Conservation (phyloP, 345 rosid genomes). For the Arabidopsis thaliana region DNA sequence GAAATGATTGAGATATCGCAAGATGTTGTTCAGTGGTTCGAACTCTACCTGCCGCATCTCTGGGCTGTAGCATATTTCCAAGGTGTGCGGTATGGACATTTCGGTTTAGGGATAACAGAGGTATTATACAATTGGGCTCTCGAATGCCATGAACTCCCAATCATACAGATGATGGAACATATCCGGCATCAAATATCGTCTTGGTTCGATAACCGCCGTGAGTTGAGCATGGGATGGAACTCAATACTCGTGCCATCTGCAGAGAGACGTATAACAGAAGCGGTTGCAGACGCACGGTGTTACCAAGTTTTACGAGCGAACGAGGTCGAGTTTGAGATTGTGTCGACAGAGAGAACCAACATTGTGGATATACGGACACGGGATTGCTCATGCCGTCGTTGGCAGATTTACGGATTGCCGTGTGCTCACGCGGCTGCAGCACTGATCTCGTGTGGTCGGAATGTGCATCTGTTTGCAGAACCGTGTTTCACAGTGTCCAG, state of each 20-base stretch:
- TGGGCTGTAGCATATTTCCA: slow-evolving; percentile 98
- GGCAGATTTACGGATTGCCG: slow-evolving; percentile 95
- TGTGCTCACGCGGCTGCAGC: slow-evolving; percentile 99
- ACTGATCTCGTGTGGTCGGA: slow-evolving; percentile 87
- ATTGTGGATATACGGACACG: slow-evolving; percentile 86
- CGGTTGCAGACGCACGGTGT: slow-evolving; percentile 86
- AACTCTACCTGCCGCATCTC: slow-evolving; percentile 74
- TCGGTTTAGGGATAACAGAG: slow-evolving; percentile 83
- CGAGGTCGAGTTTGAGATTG: slow-evolving; percentile 97
- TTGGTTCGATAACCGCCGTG: slow-evolving; percentile 75
- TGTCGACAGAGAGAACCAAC: slow-evolving; percentile 94
- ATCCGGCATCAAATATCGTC: slow-evolving; percentile 64
- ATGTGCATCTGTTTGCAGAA: slow-evolving; percentile 78
- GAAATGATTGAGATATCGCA: slow-evolving; percentile 95
- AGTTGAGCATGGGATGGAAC: slow-evolving; percentile 80
- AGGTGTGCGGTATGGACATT: slow-evolving; percentile 89
- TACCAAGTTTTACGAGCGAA: slow-evolving; percentile 97
- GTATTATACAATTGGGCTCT: slow-evolving; percentile 88
- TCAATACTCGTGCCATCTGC: slow-evolving; percentile 93
- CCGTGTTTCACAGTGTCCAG: slow-evolving; percentile 78
- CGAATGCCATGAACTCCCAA: slow-evolving; percentile 93
- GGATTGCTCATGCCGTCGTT: slow-evolving; percentile 89
- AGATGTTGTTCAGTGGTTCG: slow-evolving; percentile 81
- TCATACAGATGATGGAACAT: slow-evolving; percentile 95
- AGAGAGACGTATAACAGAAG: slow-evolving; percentile 80